Conservation (phyloP, 805 yeast species). For the Teunomyces cretensis region DNA sequence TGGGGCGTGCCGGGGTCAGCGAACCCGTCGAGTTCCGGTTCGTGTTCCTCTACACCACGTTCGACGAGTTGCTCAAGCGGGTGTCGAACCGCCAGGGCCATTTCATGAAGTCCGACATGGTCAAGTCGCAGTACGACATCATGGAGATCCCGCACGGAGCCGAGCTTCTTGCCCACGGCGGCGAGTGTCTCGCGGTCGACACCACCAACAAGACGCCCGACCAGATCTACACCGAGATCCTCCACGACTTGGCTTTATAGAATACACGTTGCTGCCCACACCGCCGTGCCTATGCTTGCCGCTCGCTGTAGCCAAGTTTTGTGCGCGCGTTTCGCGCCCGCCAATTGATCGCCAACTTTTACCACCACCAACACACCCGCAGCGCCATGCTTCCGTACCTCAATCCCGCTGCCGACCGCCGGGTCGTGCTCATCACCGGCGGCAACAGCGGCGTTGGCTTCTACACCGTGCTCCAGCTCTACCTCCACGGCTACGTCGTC, state of each 20-base stretch:
- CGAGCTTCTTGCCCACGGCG: slow-evolving; percentile 38
- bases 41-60: slow-evolving; percentile 65
- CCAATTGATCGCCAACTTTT: too few relatives aligned
- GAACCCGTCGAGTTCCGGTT: slow-evolving; percentile 48
- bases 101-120: slow-evolving; percentile 86
- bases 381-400: slow-evolving; percentile 50
- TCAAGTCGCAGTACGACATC: slow-evolving; percentile 70
- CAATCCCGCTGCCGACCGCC: slow-evolving; percentile 53
- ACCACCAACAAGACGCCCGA: slow-evolving; percentile 32
- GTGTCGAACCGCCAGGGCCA: slow-evolving; percentile 69
- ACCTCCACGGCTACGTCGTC: slow-evolving; percentile 73
- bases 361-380: too few relatives aligned
- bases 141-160: slow-evolving; percentile 65
- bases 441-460: slow-evolving; percentile 83
- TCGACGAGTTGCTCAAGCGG: slow-evolving; percentile 59
- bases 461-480: slow-evolving; percentile 71
- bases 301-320: too few relatives aligned
- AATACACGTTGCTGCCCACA: too few relatives aligned
- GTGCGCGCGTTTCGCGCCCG: too few relatives aligned
- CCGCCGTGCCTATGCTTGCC: too few relatives aligned
- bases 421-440: slow-evolving; percentile 75
- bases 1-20: slow-evolving; percentile 18
- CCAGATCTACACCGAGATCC: slow-evolving; percentile 22
- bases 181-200: slow-evolving; percentile 34
- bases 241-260: slow-evolving; percentile 2